Evolutionary conservation across 768 basidiomycete genomes (phyloP).

Genomic region (Suillus americanus): DNA sequence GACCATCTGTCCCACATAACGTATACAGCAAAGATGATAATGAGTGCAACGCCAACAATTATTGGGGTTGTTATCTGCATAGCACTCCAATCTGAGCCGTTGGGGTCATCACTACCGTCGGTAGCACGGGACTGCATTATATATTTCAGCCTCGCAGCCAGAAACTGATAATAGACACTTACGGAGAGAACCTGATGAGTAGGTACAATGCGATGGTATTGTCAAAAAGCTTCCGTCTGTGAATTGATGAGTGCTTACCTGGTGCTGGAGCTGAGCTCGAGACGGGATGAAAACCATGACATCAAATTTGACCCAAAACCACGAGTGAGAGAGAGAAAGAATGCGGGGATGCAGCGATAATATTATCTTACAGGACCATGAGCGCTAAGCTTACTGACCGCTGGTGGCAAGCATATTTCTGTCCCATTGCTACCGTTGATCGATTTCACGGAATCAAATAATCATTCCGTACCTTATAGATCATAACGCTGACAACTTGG

Average conservation of each 20-base stretch:
- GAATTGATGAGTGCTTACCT: not conserved
- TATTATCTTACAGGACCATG: conserved; percentile 15
- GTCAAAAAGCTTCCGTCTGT: not conserved
- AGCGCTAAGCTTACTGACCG: not conserved
- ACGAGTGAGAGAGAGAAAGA: not conserved
- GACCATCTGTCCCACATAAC: conserved; percentile 26
- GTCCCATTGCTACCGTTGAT: conserved; percentile 15
- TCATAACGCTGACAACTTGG: not conserved
- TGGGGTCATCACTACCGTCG: not conserved
- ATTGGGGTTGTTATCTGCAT: conserved; percentile 35
- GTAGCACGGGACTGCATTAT: conserved; percentile 18
- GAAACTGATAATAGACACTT: conserved; percentile 5
- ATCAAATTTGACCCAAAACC: conserved; percentile 7
- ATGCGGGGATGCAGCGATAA: conserved; percentile 16
- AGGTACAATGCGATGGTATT: not conserved
- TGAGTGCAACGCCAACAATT: conserved; percentile 32
- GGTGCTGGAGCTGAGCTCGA: not conserved
- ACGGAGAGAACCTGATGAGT: conserved; percentile 21
- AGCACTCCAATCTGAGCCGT: conserved; percentile 18
- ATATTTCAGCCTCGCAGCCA: not conserved
- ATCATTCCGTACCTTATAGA: conserved; percentile 2
- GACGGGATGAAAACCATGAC: conserved; percentile 22
- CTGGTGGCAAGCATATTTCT: conserved; percentile 6
- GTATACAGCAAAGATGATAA: conserved; percentile 20
- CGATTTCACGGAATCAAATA: conserved; percentile 13